These are phyloP conservation scores for Cutaneotrichosporon sp. DNA, from an alignment of 1,284 basidiomycete species.

Conservation along the genomic window DNA sequence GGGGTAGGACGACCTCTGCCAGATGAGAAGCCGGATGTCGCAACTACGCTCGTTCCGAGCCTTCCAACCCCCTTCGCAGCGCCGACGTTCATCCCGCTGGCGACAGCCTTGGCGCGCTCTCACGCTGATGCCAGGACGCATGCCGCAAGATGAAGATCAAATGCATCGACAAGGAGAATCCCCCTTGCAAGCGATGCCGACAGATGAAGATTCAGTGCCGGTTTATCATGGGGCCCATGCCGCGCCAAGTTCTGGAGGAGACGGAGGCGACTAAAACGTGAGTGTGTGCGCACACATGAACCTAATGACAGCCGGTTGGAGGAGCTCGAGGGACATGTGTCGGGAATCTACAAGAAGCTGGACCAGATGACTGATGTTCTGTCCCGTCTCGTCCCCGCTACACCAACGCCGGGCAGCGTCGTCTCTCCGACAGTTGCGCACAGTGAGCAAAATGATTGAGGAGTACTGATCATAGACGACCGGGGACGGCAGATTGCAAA, in stretches of 20 bases:
- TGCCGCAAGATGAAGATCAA: conserved; percentile 27
- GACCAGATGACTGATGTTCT: conserved; percentile 10
- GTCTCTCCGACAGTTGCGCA: neutral
- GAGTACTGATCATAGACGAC: neutral
- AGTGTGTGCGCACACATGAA: neutral
- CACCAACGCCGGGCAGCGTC: neutral
- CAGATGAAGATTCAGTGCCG: conserved; percentile 21
- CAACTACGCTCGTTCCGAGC: too few relatives aligned
- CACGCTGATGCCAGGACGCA: conserved; percentile 8
- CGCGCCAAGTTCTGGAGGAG: conserved; percentile 6
- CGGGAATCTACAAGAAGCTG: conserved; percentile 17
- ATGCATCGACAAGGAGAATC: conserved; percentile 26
- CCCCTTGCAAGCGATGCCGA: conserved; percentile 24
- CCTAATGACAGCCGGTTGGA: conserved; percentile 9
- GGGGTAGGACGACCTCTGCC: too few relatives aligned
- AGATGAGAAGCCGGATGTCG: too few relatives aligned
- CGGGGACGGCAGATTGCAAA: too few relatives aligned
- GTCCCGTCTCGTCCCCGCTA: neutral
- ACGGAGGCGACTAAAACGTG: conserved; percentile 6
- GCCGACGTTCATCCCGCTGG: too few relatives aligned
- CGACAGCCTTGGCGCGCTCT: too few relatives aligned
- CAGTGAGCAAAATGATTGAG: neutral
- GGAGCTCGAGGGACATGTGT: conserved; percentile 12
- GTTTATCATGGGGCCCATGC: conserved; percentile 23
- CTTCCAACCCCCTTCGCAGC: too few relatives aligned